Evolutionary conservation across 768 basidiomycete genomes (phyloP).

Genomic region (Sutorius australiensis): DNA sequence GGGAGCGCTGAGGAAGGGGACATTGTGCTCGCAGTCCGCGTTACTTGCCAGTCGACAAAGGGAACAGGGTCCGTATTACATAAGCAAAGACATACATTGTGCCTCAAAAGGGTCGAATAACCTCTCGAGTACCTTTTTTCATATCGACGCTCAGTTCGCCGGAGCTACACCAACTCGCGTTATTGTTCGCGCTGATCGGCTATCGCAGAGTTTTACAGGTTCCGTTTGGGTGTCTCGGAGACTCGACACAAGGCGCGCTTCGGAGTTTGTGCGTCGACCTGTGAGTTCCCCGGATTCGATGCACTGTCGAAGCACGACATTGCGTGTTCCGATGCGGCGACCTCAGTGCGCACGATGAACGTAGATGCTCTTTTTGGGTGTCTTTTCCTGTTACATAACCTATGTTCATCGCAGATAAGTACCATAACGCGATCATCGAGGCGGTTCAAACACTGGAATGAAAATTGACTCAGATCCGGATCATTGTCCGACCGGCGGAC

Average conservation of each 20-base stretch:
- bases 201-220: background rate
- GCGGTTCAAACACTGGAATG: background rate
- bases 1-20: constrained; percentile 61
- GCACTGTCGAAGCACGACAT: background rate
- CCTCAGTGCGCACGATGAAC: constrained; percentile 10
- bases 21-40: constrained; percentile 17
- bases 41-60: background rate
- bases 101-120: background rate
- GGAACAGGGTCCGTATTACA: constrained; percentile 3
- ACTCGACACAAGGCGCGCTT: background rate
- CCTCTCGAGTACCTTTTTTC: background rate
- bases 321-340: constrained; percentile 27
- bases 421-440: background rate
- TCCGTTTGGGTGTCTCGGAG: constrained; percentile 1
- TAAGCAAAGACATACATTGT: background rate
- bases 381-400: constrained; percentile 15
- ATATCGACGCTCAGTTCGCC: background rate
- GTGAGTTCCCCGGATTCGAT: background rate
- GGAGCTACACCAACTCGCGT: background rate
- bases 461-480: constrained; percentile 11
- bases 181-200: background rate
- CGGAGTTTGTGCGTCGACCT: background rate
- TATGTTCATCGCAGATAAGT: constrained; percentile 7
- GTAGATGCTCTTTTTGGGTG: constrained; percentile 6
- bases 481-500: constrained; percentile 4